Percentiles rank a stretch among this genome's conserved stretches.
Conservation (phyloP, 2,329 filamentous ascomycete species). For the Lachnellula willkommii region DNA sequence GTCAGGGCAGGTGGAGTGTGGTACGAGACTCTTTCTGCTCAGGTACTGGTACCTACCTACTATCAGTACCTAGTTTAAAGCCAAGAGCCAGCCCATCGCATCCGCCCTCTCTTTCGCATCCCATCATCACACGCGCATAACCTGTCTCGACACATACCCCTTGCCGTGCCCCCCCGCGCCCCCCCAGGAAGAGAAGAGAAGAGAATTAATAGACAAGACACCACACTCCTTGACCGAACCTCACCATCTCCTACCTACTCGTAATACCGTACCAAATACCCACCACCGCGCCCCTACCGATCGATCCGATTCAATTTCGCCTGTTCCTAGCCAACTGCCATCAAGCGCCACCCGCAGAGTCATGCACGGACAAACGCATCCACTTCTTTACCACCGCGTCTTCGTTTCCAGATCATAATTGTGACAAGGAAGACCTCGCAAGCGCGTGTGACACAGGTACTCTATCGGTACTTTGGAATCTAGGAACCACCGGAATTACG, state of each 20-base stretch:
- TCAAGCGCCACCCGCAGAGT: conserved; percentile 17
- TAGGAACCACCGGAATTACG: conserved; percentile 5
- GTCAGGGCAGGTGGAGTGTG: too few relatives aligned
- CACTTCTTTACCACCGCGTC: conserved; percentile 13
- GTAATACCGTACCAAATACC: background rate
- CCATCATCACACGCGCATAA: background rate
- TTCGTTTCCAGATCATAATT: conserved; percentile 9
- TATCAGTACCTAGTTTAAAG: too few relatives aligned
- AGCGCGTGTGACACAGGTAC: background rate
- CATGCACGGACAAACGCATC: conserved; percentile 24
- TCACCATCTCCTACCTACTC: background rate
- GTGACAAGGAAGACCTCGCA: conserved; percentile 20
- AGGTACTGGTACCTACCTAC: too few relatives aligned
- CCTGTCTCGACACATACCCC: background rate
- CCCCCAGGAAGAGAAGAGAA: background rate
- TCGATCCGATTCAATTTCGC: background rate
- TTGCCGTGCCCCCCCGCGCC: background rate
- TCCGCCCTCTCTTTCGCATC: background rate
- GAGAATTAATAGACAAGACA: background rate
- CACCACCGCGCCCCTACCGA: background rate
- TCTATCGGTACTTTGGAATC: conserved; percentile 1
- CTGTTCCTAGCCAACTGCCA: background rate
- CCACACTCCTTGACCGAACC: background rate
- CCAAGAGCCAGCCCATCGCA: too few relatives aligned
- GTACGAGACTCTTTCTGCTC: too few relatives aligned